Conservation (phyloP, 257 asterid species). For the Leptodermis oblonga region DNA sequence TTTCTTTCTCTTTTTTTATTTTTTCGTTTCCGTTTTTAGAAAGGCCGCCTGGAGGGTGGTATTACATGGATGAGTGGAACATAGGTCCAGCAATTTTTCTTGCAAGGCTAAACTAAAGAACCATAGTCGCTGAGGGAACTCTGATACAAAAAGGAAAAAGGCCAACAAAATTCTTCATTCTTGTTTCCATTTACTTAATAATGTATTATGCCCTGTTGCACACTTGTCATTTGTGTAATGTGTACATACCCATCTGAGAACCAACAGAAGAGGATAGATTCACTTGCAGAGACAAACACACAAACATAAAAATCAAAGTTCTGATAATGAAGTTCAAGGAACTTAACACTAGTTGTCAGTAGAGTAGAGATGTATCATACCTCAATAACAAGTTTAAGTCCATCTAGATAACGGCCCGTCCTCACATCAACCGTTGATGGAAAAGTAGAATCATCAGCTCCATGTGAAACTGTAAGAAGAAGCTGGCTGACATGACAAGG, state of each 20-base stretch:
- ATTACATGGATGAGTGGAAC: neutral
- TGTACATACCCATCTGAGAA: neutral
- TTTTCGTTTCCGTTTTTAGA: too few species aligned
- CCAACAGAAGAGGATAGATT: neutral
- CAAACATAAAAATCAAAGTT: neutral
- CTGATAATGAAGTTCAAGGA: slow-evolving; percentile 18
- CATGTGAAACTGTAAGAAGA: slow-evolving; percentile 91
- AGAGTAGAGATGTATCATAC: slow-evolving; percentile 54
- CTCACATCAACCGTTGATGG: slow-evolving; percentile 96
- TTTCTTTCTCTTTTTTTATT: neutral
- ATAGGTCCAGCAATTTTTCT: neutral
- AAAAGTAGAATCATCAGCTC: slow-evolving; percentile 92
- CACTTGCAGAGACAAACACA: neutral
- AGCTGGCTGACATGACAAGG: slow-evolving; percentile 94
- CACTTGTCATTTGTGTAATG: too few species aligned
- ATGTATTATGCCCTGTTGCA: neutral
- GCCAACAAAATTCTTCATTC: neutral
- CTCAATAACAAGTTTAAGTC: slow-evolving; percentile 91
- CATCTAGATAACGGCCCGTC: slow-evolving; percentile 81
- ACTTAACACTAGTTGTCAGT: slow-evolving; percentile 30
- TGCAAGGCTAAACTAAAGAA: neutral
- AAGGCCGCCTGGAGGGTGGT: too few species aligned
- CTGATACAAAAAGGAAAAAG: neutral
- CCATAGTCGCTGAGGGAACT: neutral
- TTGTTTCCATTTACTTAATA: neutral